phyloP scores from a whole-genome alignment of 2,329 filamentous ascomycete species.

The Aspergillus pseudonomiae region DNA sequence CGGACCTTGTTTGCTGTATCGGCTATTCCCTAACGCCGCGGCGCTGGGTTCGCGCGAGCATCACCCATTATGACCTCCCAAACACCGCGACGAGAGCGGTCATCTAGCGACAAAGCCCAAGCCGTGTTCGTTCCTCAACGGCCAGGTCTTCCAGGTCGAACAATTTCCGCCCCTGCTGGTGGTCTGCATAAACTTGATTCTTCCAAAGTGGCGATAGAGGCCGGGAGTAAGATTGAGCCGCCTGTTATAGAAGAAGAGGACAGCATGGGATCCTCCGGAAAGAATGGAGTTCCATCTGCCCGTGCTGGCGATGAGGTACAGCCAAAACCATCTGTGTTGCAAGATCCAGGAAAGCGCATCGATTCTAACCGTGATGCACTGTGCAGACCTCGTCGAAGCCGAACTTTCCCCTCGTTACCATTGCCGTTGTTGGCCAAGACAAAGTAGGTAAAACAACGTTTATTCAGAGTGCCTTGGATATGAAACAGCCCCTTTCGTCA shows the following conservation, averaged over 20 bases:
- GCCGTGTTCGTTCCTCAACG: conserved; percentile 29
- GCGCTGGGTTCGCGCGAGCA: conserved; percentile 16
- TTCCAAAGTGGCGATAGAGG: conserved; percentile 22
- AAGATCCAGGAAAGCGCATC: conserved; percentile 1
- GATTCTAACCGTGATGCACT: conserved; percentile 14
- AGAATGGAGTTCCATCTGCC: conserved; percentile 19
- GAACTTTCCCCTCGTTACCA: conserved; percentile 57
- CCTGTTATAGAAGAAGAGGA: conserved; percentile 38
- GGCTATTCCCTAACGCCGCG: conserved; percentile 17
- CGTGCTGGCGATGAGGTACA: conserved; percentile 32
- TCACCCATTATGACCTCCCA: conserved; percentile 31
- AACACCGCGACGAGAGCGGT: conserved; percentile 32
- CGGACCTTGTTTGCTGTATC: conserved; percentile 24
- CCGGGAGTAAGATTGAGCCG: conserved; percentile 23
- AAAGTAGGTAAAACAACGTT: conserved; percentile 63
- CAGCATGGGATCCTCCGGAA: conserved; percentile 15
- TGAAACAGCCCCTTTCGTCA: conserved; percentile 49
- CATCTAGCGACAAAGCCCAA: conserved; percentile 37
- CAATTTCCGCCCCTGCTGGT: conserved; percentile 38
- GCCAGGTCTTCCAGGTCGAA: conserved; percentile 37
- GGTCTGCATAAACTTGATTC: conserved; percentile 32
- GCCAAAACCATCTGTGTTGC: conserved; percentile 1
- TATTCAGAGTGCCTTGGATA: conserved; percentile 59
- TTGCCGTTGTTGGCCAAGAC: conserved; percentile 59
- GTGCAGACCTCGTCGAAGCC: conserved; percentile 30